Percentiles rank a stretch among this genome's conserved stretches.
Conservation (phyloP, 208 protist genomes). For the Acanthamoeba triangularis region DNA sequence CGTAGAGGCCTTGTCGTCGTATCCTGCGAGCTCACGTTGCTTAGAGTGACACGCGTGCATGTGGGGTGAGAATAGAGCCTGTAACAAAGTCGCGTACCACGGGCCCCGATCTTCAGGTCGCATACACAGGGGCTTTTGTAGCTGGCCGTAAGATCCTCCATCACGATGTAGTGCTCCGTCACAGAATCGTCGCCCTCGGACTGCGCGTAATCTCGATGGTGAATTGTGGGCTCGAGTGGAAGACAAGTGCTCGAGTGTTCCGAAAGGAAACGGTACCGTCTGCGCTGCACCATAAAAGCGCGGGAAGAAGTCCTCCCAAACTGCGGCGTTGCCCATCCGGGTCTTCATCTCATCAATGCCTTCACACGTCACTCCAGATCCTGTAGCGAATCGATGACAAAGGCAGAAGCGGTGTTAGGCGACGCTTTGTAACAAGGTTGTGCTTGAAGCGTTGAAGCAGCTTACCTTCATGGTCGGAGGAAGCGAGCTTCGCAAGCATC, state of each 20-base stretch:
- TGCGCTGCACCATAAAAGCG: constrained; percentile 19
- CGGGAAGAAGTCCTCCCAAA: not conserved
- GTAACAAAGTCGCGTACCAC: not conserved
- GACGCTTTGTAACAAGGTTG: no score
- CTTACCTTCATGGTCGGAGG: not conserved
- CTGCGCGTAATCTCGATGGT: not conserved
- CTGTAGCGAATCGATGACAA: no score
- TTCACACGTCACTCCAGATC: not conserved
- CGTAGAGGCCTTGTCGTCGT: constrained; percentile 35
- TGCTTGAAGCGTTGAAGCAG: no score
- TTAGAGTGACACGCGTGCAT: not conserved
- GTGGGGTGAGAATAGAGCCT: not conserved
- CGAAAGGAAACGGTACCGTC: not conserved
- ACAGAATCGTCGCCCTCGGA: not conserved
- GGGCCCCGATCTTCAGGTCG: constrained; percentile 35
- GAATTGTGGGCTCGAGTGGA: no score
- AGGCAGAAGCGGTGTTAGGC: not conserved
- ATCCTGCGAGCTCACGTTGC: not conserved
- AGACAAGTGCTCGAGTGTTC: no score
- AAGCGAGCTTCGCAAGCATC: not conserved
- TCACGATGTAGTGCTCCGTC: constrained; percentile 23
- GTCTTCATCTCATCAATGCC: not conserved
- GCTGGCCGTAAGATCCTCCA: constrained; percentile 34
- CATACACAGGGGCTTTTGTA: constrained; percentile 10
- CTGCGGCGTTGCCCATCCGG: not conserved